Evolutionary conservation across 106 monocot species (phyloP), one percentile per base, ranked within the genome.

Genomic region (Dendrobium huoshanense): DNA sequence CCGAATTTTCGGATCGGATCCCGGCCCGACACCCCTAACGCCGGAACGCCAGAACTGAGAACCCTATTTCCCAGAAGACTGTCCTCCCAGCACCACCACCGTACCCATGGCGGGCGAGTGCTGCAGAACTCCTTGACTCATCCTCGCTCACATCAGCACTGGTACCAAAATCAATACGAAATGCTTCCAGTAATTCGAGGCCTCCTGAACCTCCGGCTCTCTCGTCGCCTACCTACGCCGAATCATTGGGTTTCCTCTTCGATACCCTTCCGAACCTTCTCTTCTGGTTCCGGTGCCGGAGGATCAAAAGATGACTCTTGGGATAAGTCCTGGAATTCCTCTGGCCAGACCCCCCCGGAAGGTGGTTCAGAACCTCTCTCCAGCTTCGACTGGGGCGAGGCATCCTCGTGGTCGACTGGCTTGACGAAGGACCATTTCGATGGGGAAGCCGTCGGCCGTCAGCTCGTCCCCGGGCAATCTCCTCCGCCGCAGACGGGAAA

Each of bases 371-470:
- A 43, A 1, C 17, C 72, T 3, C 17, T 67, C 4, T 59, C 87
- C 18, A 87, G 80, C 13, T 80, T 82, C 29, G 93, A 91, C 27
- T 96, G 94, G 93, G 90, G 84, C 61, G 83, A 87, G 24, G 81
- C 54, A 29, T 85, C 92, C n/a, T 88, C 97, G 10, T 98, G 94
- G 94, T 94, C 97, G 47, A 91, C 90, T 17, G 97, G 94, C 15
- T 78, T 91, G 18, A 92, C 92, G 37, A 88, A 83, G 80, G 92
- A 90, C 17, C 88, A 94, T 80, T 94, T 98, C 86, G 92, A 92
- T 64, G 97, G 97, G 27, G 77, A 84, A 9, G 84, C 88, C 47
- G 81, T 92, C 18, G 92, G 95, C 51, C 85, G 77, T 20, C 84
- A 22, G 27, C 64, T 83, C 51, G 55, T 41, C 15, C 58, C 84